Evolutionary conservation across 768 basidiomycete species (phyloP), one percentile per base, ranked within the genome.

Genomic region (Tremella fuciformis): DNA sequence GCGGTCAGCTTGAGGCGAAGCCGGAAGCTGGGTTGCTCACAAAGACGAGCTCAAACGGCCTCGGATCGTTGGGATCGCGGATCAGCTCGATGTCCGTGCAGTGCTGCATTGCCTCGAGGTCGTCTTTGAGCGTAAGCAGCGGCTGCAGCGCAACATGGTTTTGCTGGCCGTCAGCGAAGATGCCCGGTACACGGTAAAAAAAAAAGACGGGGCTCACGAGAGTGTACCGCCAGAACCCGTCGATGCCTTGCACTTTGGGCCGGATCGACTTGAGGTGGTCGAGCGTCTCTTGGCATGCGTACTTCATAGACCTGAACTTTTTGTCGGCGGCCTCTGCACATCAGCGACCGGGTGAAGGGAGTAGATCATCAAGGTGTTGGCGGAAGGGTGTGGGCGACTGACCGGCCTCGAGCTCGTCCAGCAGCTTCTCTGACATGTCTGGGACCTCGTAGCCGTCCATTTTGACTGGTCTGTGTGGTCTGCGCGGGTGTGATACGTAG

Each of bases 41-140:
- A 78, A 96, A 91, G 81, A 92, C 87, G 55, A 94, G 77, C 50
- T 86, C 87, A 79, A 86, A 94, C 71, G 85, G 86, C 67, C 92
- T 80, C 57, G 85, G 85, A 76, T 96, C 91, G 42, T 78, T 76
- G 41, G 81, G 68, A 72, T 93, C 86, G 55, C 88, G 84, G 58
- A 79, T 81, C 38, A 94, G 80, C 88, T 91, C 92, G 19, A 96
- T 65, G 68, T 94, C 89, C 71, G 89, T 86, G 58, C 93, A 80
- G 75, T 87, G 89, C 75, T 83, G 85, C 78, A 96, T 77, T 13
- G 91, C 91, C 62, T 85, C 81, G 74, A 86, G 84, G 78, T 96
- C 92, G 18, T 85, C 82, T 47, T 64, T 63, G 0, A 58, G 61
- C 19, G 61, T 57, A 29, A 60, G 40, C 19, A 59, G 40, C 11